Conservation (phyloP, 495 filamentous ascomycete species). For the Trichocladium antarcticum region DNA sequence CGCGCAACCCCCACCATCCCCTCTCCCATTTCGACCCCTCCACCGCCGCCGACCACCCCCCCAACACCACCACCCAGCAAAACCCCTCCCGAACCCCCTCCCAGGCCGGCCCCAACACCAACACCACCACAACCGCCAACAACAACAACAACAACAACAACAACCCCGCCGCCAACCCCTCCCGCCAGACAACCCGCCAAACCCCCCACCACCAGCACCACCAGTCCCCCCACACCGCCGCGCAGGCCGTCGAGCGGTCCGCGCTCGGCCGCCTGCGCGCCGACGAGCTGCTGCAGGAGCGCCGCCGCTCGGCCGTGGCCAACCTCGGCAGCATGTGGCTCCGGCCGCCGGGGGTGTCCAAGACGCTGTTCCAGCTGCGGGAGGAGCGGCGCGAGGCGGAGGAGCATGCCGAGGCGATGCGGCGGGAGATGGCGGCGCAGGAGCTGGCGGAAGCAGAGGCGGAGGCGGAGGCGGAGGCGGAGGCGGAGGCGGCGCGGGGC, state of each 20-base stretch:
- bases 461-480: constrained; percentile 30
- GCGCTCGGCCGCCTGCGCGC: constrained; percentile 49
- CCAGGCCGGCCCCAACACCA: not conserved
- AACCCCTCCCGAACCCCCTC: constrained; percentile 2
- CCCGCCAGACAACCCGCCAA: constrained; percentile 7
- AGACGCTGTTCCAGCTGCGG: constrained; percentile 64
- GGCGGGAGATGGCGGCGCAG: constrained; percentile 55
- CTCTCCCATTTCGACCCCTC: constrained; percentile 21
- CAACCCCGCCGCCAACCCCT: constrained; percentile 1
- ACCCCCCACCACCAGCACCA: constrained; percentile 13
- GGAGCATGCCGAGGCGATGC: constrained; percentile 60
- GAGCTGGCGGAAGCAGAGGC: constrained; percentile 49
- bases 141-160: too few relatives aligned
- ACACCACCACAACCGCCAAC: constrained; percentile 7
- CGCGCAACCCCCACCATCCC: constrained; percentile 34
- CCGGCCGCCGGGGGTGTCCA: constrained; percentile 60
- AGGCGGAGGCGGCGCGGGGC: constrained; percentile 24
- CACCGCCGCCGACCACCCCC: constrained; percentile 11
- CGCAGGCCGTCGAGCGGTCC: constrained; percentile 33
- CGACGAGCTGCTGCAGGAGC: constrained; percentile 57
- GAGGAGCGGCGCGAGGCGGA: constrained; percentile 71
- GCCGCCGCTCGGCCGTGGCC: constrained; percentile 59
- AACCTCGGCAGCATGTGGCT: constrained; percentile 72
- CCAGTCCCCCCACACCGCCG: constrained; percentile 9
- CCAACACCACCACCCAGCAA: constrained; percentile 13